Evolutionary conservation across 1,139 yeast genomes (phyloP), one percentile per base, ranked within the genome.

Genomic region (Debaryomycetaceae sp.): DNA sequence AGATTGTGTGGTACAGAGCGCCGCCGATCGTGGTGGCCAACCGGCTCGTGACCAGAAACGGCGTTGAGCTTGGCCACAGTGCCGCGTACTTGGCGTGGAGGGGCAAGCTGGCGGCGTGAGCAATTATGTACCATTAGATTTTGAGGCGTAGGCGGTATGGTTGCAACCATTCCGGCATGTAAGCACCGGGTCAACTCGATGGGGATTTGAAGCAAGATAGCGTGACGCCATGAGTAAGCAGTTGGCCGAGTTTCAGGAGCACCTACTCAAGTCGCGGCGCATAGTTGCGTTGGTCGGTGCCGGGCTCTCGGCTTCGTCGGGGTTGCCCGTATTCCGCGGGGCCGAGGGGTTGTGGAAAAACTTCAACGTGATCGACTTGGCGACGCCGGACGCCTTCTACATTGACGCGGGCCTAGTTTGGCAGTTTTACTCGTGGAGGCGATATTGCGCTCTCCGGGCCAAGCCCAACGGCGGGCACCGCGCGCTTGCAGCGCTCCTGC

Each of bases 331-430:
- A 0, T 82, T 78, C 46, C 59, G 88, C 30, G 86, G 88, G 3
- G 57, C 78, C 1, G 80, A 79, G 31, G 93, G 91, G 0, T 56
- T 80, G 17, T 86, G 95, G 95, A 70, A 75, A 42, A 77, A 78
- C 42, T 82, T 76, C 55, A 83, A 82, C 33, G 78, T 88, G 48
- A 79, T 84, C 28, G 95, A 86, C 45, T 61, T 86, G 32, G 95
- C 95, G 5, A 86, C 96, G 0, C 94, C 94, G 1, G 95, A 86
- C 49, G 95, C 95, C 4, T 86, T 86, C 49, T 75, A 78, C 37
- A 65, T 68, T 13, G 89, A 85, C 48, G 95, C 96, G 0, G 84
- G 85, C 0, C 62, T 85, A 16, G 95, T 86, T 3, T 86, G 96
- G 96, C 91, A 83, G 48, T 86, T 83, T 46, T 85, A 86, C 51